Evolutionary conservation across 805 yeast genomes (phyloP).

Genomic region (Torulaspora microellipsoides): DNA sequence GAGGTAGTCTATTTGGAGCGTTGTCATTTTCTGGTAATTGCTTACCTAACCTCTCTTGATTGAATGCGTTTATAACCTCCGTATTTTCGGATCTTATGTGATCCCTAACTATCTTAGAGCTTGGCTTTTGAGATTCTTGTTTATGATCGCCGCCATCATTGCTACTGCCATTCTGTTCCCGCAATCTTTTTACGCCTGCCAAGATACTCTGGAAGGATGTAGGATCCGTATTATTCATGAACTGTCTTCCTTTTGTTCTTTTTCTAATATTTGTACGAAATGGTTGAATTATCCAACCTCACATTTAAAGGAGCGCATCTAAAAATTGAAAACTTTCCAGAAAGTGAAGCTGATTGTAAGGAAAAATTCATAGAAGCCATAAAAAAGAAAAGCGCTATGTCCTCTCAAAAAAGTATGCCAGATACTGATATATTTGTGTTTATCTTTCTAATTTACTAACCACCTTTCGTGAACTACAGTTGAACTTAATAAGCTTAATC

Average conservation of each 20-base stretch:
- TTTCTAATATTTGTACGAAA: slow-evolving; percentile 1
- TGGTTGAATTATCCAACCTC: not conserved
- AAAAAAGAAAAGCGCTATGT: slow-evolving; percentile 14
- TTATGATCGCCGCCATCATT: slow-evolving; percentile 1
- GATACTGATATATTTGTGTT: not conserved
- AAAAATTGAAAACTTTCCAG: too few species aligned
- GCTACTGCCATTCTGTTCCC: slow-evolving; percentile 39
- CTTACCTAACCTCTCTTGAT: slow-evolving; percentile 17
- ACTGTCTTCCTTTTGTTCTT: not conserved
- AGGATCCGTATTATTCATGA: slow-evolving; percentile 41
- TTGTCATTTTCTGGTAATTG: slow-evolving; percentile 20
- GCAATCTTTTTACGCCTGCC: slow-evolving; percentile 60
- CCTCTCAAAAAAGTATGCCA: slow-evolving; percentile 30
- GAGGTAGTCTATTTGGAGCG: slow-evolving; percentile 2
- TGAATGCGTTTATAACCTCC: slow-evolving; percentile 18
- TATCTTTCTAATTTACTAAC: slow-evolving; percentile 1
- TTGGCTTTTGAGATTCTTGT: not conserved
- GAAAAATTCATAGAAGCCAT: not conserved
- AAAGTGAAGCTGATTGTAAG: too few species aligned
- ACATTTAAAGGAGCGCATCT: not conserved
- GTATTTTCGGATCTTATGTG: not conserved
- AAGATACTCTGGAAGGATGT: slow-evolving; percentile 67
- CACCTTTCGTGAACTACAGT: slow-evolving; percentile 32
- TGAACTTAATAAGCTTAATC: slow-evolving; percentile 65
- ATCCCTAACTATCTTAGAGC: not conserved